These are phyloP conservation scores for Cinchona pubescens DNA, from an alignment of 257 asterid genomes.

Conservation along the genomic window DNA sequence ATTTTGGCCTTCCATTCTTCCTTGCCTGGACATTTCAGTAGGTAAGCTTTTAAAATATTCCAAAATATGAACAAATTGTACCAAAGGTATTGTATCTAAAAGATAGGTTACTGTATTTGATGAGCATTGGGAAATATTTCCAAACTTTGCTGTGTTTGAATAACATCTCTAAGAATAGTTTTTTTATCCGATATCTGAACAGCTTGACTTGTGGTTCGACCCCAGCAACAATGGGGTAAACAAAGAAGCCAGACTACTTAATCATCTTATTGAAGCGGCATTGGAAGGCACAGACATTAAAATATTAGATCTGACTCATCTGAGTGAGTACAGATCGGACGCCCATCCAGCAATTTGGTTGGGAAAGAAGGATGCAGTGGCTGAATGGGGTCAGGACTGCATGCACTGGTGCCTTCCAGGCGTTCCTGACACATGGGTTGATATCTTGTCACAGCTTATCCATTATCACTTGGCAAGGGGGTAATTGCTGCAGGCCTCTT, in stretches of 20 bases:
- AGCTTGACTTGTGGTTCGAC: conserved; percentile 91
- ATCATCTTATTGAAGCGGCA: conserved; percentile 56
- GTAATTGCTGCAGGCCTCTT: conserved; percentile 6
- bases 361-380: conserved; percentile 90
- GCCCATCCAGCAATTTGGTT: conserved; percentile 96
- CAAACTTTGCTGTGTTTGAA: background rate
- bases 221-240: conserved; percentile 75
- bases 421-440: conserved; percentile 96
- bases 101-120: background rate
- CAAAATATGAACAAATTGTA: background rate
- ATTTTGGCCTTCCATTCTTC: background rate
- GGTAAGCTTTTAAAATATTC: background rate
- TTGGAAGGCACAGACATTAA: conserved; percentile 52
- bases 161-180: background rate
- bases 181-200: conserved; percentile 33
- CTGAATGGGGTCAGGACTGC: conserved; percentile 95
- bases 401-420: conserved; percentile 99
- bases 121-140: background rate
- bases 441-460: conserved; percentile 67
- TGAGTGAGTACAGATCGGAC: conserved; percentile 88
- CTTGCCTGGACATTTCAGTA: background rate
- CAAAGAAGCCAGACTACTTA: conserved; percentile 74
- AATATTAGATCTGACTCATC: conserved; percentile 58
- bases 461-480: conserved; percentile 39
- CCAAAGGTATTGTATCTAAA: background rate